Percentiles rank a stretch among this genome's conserved stretches.
These are phyloP conservation scores for Debaryomyces subglobosus DNA, from an alignment of 1,139 yeast genomes.

Conservation along the genomic window DNA sequence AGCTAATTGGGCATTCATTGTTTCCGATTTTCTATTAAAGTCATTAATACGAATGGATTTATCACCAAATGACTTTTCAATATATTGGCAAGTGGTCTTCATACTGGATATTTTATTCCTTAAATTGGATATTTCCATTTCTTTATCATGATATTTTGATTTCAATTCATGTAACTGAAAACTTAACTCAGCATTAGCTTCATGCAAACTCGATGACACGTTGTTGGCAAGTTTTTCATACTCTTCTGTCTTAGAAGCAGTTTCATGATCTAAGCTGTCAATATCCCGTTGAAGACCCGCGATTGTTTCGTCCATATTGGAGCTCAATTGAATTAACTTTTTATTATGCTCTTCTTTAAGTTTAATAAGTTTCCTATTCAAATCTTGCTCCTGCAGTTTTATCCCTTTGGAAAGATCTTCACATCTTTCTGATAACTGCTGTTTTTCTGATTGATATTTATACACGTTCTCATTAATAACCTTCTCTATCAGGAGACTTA, in stretches of 20 bases:
- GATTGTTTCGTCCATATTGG: constrained; percentile 25
- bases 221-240: constrained; percentile 5
- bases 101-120: constrained; percentile 14
- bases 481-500: constrained; percentile 36
- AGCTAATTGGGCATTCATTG: constrained; percentile 12
- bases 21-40: constrained; percentile 5
- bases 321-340: constrained; percentile 21
- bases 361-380: constrained; percentile 27
- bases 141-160: constrained; percentile 19
- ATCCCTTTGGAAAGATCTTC: constrained; percentile 17
- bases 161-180: constrained; percentile 14
- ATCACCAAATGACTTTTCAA: constrained; percentile 3
- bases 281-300: constrained; percentile 19
- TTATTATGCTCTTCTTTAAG: constrained; percentile 31
- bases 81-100: constrained; percentile 10
- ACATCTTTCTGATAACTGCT: constrained; percentile 3
- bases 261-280: constrained; percentile 13
- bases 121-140: constrained; percentile 24
- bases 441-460: constrained; percentile 25
- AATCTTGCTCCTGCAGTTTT: constrained; percentile 22
- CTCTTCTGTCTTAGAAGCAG: constrained; percentile 9
- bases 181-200: constrained; percentile 9
- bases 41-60: constrained; percentile 13
- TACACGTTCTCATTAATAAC: constrained; percentile 32
- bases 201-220: constrained; percentile 9